Base-by-base conservation (phyloP, 768 basidiomycete species). In the Russula earlei region DNA sequence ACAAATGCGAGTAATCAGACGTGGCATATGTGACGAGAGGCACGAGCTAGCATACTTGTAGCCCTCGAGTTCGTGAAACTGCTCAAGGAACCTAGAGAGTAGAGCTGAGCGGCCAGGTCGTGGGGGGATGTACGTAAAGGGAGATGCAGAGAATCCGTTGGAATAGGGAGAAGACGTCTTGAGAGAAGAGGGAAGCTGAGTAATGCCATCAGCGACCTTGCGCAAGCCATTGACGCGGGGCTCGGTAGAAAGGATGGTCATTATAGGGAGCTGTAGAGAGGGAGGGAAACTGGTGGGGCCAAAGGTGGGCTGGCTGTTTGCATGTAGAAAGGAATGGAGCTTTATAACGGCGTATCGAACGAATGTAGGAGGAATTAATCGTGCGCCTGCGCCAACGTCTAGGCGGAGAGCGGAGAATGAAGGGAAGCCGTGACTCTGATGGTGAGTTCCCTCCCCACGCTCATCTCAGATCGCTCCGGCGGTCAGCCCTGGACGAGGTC, bases 61-160 rank as follows among this genome's bases (percentile, higher is more conserved):
- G 17, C 65, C 64, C 60, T 85, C 77, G 27, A 88, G 79, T 45
- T 88, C 84, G 62, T 74, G 75, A 64, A 75, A 71, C 20, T 81
- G 79, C 7, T 76, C 72, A 48, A 85, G 66, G 66, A 86, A 90
- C 29, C 75, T 75, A 9, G 72, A 63, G 47, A 88, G 65, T 48
- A 87, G 70, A 19, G 72, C 66, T 3, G 65, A 46, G 22, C 60
- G 29, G 31, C 31, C 49, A 36, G 52, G 37, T 3, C 45, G 44
- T 11, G 34, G 37, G 25, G 1, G 17, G 17, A 45, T 17, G n/a
- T 29, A 34, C 14, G 25, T 10, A 9, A 33, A 33, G 34, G 24
- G 14, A 24, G 55, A 25, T 7, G 36, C n/a, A 38, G 38, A 41
- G 29, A 29, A 9, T 9, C 40, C 31, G 37, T 54, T 41, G 27